Conservation (phyloP, 768 basidiomycete genomes). For the Rhizopogon vinicolor region DNA sequence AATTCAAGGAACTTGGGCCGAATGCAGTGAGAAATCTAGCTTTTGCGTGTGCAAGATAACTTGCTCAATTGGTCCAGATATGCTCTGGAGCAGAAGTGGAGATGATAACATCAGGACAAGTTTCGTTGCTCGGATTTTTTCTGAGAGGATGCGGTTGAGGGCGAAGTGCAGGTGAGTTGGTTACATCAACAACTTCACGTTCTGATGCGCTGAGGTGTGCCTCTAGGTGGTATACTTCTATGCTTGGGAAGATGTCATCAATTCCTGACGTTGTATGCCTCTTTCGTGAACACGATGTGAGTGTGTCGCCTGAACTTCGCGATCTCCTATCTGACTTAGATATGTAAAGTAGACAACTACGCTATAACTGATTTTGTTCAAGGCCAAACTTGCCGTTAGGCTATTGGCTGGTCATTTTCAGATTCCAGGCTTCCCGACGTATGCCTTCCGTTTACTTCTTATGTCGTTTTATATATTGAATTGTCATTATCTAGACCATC, state of each 20-base stretch:
- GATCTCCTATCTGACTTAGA: not conserved
- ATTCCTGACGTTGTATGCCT: constrained; percentile 54
- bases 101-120: constrained; percentile 78
- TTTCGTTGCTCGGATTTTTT: constrained; percentile 76
- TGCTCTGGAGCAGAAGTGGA: constrained; percentile 86
- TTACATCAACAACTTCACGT: not conserved
- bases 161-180: constrained; percentile 52
- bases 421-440: constrained; percentile 74
- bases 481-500: constrained; percentile 28
- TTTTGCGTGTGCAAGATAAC: not conserved
- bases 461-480: not conserved
- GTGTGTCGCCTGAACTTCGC: constrained; percentile 5
- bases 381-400: constrained; percentile 91
- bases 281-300: constrained; percentile 43
- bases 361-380: constrained; percentile 80
- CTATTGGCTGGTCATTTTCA: constrained; percentile 79
- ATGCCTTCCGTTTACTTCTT: constrained; percentile 22
- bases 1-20: constrained; percentile 60
- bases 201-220: not conserved
- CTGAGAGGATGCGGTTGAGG: constrained; percentile 56
- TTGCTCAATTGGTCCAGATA: constrained; percentile 38
- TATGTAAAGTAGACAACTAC: constrained; percentile 75
- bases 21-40: constrained; percentile 53
- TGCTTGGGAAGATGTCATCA: constrained; percentile 85
- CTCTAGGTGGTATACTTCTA: constrained; percentile 85